These are phyloP conservation scores for Candida krabiensis DNA, from an alignment of 805 yeast species.

Conservation along the genomic window DNA sequence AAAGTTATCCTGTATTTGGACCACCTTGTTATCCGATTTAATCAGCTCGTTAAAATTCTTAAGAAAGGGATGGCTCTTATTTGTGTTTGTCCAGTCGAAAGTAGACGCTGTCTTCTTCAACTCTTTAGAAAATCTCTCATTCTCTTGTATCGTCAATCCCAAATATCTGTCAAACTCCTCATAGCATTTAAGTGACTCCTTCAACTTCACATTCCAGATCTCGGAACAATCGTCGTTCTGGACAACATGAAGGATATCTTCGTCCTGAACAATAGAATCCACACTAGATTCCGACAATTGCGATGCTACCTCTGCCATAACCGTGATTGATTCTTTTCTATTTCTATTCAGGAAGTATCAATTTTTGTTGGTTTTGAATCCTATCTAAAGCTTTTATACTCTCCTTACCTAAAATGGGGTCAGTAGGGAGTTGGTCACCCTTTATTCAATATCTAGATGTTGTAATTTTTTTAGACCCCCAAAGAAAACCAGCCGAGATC, in stretches of 20 bases:
- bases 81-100: not conserved
- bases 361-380: too few relatives aligned
- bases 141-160: slow-evolving; percentile 1
- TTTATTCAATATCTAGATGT: too few relatives aligned
- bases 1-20: not conserved
- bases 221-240: slow-evolving; percentile 2
- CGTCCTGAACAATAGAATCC: not conserved
- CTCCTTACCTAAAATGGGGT: too few relatives aligned
- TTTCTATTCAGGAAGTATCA: too few relatives aligned
- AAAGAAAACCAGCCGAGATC: too few relatives aligned
- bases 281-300: not conserved
- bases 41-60: slow-evolving; percentile 3
- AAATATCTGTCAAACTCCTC: slow-evolving; percentile 3
- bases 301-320: too few relatives aligned
- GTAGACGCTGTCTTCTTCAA: not conserved
- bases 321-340: too few relatives aligned
- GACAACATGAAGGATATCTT: not conserved
- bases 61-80: not conserved
- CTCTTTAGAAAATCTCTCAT: not conserved
- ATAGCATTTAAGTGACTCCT: not conserved
- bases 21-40: not conserved
- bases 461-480: too few relatives aligned
- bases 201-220: slow-evolving; percentile 1
- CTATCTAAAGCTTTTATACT: too few relatives aligned
- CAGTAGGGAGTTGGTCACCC: too few relatives aligned